These are phyloP conservation scores for Dictyostelium citrinum DNA, from an alignment of 78 protist genomes.

Conservation along the genomic window DNA sequence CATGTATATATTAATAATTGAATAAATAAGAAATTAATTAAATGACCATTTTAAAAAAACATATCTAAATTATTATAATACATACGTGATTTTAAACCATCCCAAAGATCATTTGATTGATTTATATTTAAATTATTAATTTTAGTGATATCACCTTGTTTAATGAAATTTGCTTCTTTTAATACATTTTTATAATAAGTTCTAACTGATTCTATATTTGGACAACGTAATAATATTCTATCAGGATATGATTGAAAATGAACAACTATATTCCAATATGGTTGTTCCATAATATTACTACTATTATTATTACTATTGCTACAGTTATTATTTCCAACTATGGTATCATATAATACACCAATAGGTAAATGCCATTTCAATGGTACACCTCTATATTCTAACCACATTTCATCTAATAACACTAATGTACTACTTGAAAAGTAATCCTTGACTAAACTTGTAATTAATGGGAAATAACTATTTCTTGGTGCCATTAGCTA, in stretches of 20 bases:
- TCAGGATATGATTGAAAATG: slow-evolving; percentile 75
- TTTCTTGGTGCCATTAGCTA: slow-evolving; percentile 55
- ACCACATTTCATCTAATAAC: slow-evolving; percentile 48
- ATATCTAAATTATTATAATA: not conserved
- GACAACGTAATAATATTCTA: slow-evolving; percentile 18
- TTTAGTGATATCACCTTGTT: slow-evolving; percentile 72
- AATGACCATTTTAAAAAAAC: not conserved
- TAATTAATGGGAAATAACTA: slow-evolving; percentile 59
- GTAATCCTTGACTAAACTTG: slow-evolving; percentile 47
- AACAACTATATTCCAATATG: slow-evolving; percentile 56
- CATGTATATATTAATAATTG: not conserved
- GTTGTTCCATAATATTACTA: not conserved
- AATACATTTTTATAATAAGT: slow-evolving; percentile 70
- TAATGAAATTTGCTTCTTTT: slow-evolving; percentile 63
- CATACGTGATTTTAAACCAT: slow-evolving; percentile 68
- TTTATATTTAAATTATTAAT: slow-evolving; percentile 56
- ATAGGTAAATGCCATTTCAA: slow-evolving; percentile 73
- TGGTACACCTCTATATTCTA: slow-evolving; percentile 67
- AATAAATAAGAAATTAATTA: not conserved
- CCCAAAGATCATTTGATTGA: slow-evolving; percentile 76
- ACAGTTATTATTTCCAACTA: slow-evolving; percentile 9
- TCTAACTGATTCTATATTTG: slow-evolving; percentile 29
- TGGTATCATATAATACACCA: slow-evolving; percentile 58
- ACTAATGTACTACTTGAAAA: slow-evolving; percentile 54
- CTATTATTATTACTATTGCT: not conserved